A percentile compares a stretch with the other conserved stretches of the same genome.
Conservation (phyloP, 2,329 filamentous ascomycete species). For the Boeremia exigua region DNA sequence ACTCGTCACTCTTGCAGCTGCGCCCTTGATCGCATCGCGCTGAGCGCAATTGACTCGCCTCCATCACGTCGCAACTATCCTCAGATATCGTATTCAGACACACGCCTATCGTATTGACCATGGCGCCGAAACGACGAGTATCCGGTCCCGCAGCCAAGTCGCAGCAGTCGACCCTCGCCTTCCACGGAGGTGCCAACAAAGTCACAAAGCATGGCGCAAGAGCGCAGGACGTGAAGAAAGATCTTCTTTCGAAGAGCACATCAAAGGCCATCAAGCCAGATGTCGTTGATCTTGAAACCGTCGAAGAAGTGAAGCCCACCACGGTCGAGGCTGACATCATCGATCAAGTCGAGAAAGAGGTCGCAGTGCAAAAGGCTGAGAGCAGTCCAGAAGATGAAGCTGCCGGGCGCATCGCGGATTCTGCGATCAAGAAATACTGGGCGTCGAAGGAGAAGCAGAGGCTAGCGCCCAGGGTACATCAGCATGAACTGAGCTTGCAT, state of each 20-base stretch:
- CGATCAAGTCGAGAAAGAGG: constrained; percentile 47
- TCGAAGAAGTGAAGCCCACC: constrained; percentile 40
- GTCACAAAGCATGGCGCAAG: constrained; percentile 63
- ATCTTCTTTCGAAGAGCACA: constrained; percentile 43
- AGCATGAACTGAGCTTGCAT: constrained; percentile 70
- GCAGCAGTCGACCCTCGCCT: constrained; percentile 68
- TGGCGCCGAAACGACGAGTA: constrained; percentile 55
- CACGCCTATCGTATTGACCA: constrained; percentile 22
- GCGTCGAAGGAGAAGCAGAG: constrained; percentile 71
- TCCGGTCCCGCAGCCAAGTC: constrained; percentile 54
- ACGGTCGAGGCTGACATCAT: constrained; percentile 50
- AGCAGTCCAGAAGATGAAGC: constrained; percentile 54
- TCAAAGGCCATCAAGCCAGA: constrained; percentile 37
- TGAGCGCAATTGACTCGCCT: constrained; percentile 7
- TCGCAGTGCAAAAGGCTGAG: constrained; percentile 29
- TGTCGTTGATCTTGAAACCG: constrained; percentile 24
- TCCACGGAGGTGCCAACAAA: constrained; percentile 61
- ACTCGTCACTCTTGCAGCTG: constrained; percentile 29
- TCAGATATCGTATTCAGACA: not conserved
- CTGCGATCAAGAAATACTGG: constrained; percentile 82
- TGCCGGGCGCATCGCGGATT: constrained; percentile 70
- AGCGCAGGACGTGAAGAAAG: constrained; percentile 48
- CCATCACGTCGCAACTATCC: not conserved
- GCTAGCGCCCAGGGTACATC: constrained; percentile 75
- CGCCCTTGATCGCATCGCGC: constrained; percentile 19